phyloP scores from a whole-genome alignment of 2,329 filamentous ascomycete genomes.

The Teratosphaeria pseudoeucalypti region DNA sequence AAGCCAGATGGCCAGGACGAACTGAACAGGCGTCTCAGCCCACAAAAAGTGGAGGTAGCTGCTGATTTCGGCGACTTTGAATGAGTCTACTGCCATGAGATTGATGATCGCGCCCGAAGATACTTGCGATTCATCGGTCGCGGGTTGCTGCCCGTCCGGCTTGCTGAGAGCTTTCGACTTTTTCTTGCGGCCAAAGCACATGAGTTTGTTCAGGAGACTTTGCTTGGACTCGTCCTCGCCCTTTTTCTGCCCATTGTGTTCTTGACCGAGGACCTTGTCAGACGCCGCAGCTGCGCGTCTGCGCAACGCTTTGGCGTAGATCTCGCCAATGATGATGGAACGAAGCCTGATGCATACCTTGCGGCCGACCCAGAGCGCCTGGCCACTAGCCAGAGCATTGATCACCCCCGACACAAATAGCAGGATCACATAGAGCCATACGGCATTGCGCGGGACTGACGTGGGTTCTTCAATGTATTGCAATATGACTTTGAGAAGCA shows the following conservation, averaged over 20 bases:
- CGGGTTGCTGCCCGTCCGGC: constrained; percentile 27
- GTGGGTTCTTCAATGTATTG: constrained; percentile 84
- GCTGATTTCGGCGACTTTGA: constrained; percentile 92
- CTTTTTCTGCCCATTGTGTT: constrained; percentile 34
- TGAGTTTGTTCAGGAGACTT: constrained; percentile 36
- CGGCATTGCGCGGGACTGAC: constrained; percentile 67
- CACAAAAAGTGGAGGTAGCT: constrained; percentile 95
- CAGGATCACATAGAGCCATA: constrained; percentile 91
- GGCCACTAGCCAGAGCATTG: constrained; percentile 72
- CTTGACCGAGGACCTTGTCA: constrained; percentile 58
- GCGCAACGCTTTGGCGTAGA: constrained; percentile 89
- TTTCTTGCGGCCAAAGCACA: constrained; percentile 52
- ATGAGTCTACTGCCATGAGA: constrained; percentile 97
- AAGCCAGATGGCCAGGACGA: constrained; percentile 67
- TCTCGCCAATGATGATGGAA: constrained; percentile 92
- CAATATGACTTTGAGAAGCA: constrained; percentile 82
- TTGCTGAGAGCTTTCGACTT: constrained; percentile 35
- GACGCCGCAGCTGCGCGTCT: constrained; percentile 66
- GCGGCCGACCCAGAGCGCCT: constrained; percentile 84
- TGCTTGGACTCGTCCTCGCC: constrained; percentile 31
- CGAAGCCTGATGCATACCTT: constrained; percentile 89
- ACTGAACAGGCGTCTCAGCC: constrained; percentile 79
- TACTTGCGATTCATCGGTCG: constrained; percentile 53
- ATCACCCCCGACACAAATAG: constrained; percentile 74
- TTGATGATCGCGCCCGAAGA: constrained; percentile 98